Conservation (phyloP, 345 rosid genomes). For the Salix viminalis region DNA sequence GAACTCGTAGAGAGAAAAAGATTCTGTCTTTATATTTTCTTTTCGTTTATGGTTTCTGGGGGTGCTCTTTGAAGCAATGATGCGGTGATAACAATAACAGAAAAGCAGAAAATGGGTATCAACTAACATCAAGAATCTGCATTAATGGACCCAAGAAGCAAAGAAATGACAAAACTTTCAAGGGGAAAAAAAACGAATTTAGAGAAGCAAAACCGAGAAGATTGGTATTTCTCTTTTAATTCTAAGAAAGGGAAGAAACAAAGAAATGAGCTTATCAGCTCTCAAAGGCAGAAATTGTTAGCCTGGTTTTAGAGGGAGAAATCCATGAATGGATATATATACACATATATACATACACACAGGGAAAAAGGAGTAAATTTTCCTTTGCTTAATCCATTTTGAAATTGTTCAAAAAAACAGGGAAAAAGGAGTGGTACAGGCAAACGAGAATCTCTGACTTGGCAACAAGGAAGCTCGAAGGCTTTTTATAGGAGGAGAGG, state of each 20-base stretch:
- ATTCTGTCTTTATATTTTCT: neutral
- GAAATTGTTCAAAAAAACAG: too few relatives aligned
- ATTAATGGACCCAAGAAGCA: neutral
- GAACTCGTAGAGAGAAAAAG: neutral
- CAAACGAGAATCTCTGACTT: neutral
- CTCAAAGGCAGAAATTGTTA: neutral
- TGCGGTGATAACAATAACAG: neutral
- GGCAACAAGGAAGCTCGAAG: conserved; percentile 7
- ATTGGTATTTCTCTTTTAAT: neutral
- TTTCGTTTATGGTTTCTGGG: neutral
- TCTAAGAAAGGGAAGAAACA: neutral
- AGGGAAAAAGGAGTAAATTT: neutral
- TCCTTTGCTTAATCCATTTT: too few relatives aligned
- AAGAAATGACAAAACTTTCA: neutral
- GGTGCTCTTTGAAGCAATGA: neutral
- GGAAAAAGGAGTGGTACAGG: neutral
- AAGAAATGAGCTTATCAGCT: neutral
- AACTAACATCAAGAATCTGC: conserved; percentile 20
- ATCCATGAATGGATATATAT: neutral
- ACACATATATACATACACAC: neutral
- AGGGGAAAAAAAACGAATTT: neutral
- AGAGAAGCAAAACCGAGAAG: neutral
- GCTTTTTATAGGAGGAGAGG: neutral
- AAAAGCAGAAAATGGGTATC: neutral
- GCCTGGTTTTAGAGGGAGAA: neutral